Evolutionary conservation across 2,329 filamentous ascomycete species (phyloP), one percentile per base, ranked within the genome.

Genomic region (Fusarium sp.): DNA sequence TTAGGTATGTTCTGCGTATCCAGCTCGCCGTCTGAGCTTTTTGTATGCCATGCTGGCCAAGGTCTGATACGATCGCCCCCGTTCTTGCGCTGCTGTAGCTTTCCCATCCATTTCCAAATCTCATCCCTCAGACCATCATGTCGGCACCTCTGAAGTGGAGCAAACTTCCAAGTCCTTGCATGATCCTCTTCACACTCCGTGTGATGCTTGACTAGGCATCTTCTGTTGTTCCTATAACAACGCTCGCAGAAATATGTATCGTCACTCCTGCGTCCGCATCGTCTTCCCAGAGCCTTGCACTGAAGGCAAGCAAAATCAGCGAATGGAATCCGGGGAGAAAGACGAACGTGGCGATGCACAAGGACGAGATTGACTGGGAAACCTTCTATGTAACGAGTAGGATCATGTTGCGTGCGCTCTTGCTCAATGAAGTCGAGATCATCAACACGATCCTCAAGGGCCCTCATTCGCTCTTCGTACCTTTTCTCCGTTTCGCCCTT

Each of bases 101-200:
- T 55, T 20, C 27, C 11, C n/a, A 72, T n/a, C 59, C 60, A 59
- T 21, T 48, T 47, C 13, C 45, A n/a, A 13, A 30, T 49, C 23
- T 61, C 53, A 7, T 18, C 16, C 12, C 41, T 55, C n/a, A 25
- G 23, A 4, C 42, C 28, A 21, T 28, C 47, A 3, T 37, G 28
- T 20, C 37, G 23, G 4, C n/a, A 41, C 11, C 14, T 14, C 7
- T 64, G 50, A 8, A 25, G 40, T 18, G 48, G 28, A 16, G 55
- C 53, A 45, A 72, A 66, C 30, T n/a, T 48, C 56, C 41, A 55
- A 7, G 30, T 23, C 7, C 55, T 84, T 49, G 89, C 80, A 5
- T 89, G 84, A 73, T 90, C 86, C 77, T 89, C 86, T 59, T 89
- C 88, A 12, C 81, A 50, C 30, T 30, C 30, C n/a, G 32, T 7